Evolutionary conservation across 371 early-diverging fungal species (phyloP).

Genomic region (Lichtheimia ornata): DNA sequence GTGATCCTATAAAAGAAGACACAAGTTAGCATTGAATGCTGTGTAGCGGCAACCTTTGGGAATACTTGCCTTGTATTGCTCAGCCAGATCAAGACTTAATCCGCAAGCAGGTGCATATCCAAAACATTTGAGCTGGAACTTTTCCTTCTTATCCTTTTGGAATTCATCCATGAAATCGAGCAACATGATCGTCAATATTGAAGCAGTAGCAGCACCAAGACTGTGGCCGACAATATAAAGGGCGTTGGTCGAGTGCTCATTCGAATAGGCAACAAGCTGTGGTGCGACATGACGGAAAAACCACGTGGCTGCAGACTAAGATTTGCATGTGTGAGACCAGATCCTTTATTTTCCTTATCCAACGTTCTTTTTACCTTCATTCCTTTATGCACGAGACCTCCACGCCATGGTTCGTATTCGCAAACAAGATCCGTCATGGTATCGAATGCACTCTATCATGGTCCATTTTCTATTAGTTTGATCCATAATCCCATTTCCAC

Average conservation of each 20-base stretch:
- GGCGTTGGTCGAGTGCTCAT: slow-evolving; percentile 60
- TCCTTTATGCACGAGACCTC: slow-evolving; percentile 84
- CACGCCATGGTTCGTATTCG: slow-evolving; percentile 86
- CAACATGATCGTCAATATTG: slow-evolving; percentile 79
- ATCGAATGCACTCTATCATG: slow-evolving; percentile 72
- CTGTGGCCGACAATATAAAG: slow-evolving; percentile 83
- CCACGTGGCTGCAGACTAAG: slow-evolving; percentile 74
- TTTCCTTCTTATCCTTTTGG: slow-evolving; percentile 31
- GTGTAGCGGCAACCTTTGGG: too few relatives aligned
- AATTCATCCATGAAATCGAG: slow-evolving; percentile 63
- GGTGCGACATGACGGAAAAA: slow-evolving; percentile 74
- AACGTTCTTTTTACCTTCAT: slow-evolving; percentile 49
- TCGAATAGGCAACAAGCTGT: slow-evolving; percentile 65
- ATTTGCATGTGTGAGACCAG: neutral
- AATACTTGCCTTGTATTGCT: slow-evolving; percentile 39
- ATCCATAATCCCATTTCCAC: neutral
- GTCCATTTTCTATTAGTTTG: neutral
- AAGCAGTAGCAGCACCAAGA: slow-evolving; percentile 80
- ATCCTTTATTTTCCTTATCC: neutral
- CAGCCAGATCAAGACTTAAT: slow-evolving; percentile 40
- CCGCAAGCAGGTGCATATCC: slow-evolving; percentile 56
- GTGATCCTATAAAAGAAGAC: slow-evolving; percentile 24
- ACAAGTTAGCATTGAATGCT: neutral
- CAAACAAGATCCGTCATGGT: slow-evolving; percentile 85
- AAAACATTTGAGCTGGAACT: slow-evolving; percentile 39